phyloP scores from a whole-genome alignment of 306 rosid species.

The Senna tora region DNA sequence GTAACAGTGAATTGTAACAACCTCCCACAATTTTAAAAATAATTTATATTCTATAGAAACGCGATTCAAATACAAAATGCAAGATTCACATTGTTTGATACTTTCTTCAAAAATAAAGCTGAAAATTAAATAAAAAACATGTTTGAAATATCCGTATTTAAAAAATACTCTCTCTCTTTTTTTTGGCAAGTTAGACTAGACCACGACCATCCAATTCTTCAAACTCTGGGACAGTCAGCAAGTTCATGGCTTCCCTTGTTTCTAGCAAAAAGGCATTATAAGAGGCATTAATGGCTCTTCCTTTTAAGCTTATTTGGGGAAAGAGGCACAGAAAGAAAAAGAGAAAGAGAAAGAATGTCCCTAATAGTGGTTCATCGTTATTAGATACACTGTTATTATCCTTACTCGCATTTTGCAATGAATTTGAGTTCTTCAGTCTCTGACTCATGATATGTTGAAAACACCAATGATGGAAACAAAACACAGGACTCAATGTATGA shows the following conservation, averaged over 20 bases:
- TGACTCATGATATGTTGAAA: conserved; percentile 35
- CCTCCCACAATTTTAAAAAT: too few species aligned
- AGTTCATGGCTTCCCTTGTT: conserved; percentile 47
- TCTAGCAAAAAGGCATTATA: conserved; percentile 62
- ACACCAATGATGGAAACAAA: too few species aligned
- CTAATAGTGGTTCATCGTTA: too few species aligned
- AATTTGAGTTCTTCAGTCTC: conserved; percentile 65
- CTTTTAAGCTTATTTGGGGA: conserved; percentile 61
- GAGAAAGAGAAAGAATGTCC: too few species aligned
- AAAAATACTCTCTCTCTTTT: too few species aligned
- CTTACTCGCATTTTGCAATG: conserved; percentile 46
- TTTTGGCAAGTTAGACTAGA: not conserved
- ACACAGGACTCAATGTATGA: not conserved
- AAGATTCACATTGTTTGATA: too few species aligned
- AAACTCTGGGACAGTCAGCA: not conserved
- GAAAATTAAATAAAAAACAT: too few species aligned
- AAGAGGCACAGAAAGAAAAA: conserved; percentile 9
- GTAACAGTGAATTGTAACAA: too few species aligned
- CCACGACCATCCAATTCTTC: not conserved
- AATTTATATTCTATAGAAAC: too few species aligned
- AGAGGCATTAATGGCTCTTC: conserved; percentile 61
- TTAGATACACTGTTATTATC: conserved; percentile 47
- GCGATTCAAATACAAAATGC: too few species aligned
- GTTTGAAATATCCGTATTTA: too few species aligned
- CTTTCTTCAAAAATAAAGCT: too few species aligned